Evolutionary conservation across 2,329 filamentous ascomycete species (phyloP).

Genomic region (Aspergillus fructus): DNA sequence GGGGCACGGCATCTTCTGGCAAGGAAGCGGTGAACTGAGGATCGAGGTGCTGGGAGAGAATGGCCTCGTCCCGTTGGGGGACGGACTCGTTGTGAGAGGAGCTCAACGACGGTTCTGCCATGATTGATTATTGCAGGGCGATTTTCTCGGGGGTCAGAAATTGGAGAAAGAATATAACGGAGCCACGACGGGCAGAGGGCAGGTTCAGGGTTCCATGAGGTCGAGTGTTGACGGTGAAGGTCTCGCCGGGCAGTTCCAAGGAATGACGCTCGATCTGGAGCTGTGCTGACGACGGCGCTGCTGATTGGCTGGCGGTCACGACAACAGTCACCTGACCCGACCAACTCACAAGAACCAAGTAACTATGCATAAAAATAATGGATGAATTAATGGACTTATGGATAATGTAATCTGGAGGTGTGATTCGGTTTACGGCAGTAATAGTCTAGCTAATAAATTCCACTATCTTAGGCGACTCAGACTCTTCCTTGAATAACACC

Average conservation of each 20-base stretch:
- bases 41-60: conserved; percentile 22
- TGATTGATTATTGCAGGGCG: background rate
- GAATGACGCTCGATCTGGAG: background rate
- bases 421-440: too few relatives aligned
- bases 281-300: background rate
- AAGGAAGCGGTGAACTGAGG: conserved; percentile 23
- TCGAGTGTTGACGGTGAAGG: background rate
- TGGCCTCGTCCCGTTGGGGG: conserved; percentile 18
- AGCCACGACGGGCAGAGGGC: conserved; percentile 5
- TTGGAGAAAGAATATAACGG: background rate
- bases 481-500: background rate
- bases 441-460: background rate
- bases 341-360: too few relatives aligned
- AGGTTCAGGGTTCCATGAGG: background rate
- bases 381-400: too few relatives aligned
- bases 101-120: conserved; percentile 35
- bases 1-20: conserved; percentile 12
- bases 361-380: too few relatives aligned
- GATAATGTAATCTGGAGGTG: too few relatives aligned
- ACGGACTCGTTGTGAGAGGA: conserved; percentile 6
- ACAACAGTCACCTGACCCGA: background rate
- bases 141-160: background rate
- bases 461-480: background rate
- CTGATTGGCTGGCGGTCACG: background rate
- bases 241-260: background rate